These are phyloP conservation scores for Aaosphaeria arxii DNA, from an alignment of 2,329 filamentous ascomycete species.

Conservation along the genomic window DNA sequence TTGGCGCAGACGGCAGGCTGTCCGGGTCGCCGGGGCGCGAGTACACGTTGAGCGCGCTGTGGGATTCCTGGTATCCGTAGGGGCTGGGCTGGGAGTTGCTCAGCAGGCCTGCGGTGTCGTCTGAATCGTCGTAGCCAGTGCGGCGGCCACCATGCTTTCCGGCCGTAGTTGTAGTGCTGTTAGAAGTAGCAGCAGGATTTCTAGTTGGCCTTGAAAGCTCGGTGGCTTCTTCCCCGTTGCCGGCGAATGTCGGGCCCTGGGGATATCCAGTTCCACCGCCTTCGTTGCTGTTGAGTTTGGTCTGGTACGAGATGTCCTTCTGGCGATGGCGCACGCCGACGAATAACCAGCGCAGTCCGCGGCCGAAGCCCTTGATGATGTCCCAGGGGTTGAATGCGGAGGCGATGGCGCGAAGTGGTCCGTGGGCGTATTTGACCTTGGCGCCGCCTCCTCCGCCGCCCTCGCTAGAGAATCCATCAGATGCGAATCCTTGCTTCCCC, in stretches of 20 bases:
- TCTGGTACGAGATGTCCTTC: slow-evolving; percentile 41
- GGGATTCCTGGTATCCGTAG: slow-evolving; percentile 12
- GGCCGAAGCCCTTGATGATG: slow-evolving; percentile 73
- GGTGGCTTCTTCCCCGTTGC: slow-evolving; percentile 16
- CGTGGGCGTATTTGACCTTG: slow-evolving; percentile 55
- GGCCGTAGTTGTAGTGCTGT: neutral
- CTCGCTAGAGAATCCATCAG: slow-evolving; percentile 16
- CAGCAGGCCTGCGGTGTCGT: slow-evolving; percentile 21
- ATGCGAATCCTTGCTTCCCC: slow-evolving; percentile 10
- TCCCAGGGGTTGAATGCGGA: slow-evolving; percentile 82
- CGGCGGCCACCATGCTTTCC: slow-evolving; percentile 5
- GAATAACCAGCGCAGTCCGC: slow-evolving; percentile 77
- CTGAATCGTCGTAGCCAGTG: slow-evolving; percentile 23
- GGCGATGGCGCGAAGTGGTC: slow-evolving; percentile 61
- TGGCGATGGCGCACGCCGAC: slow-evolving; percentile 64
- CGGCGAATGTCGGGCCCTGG: slow-evolving; percentile 20
- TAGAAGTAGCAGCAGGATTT: neutral
- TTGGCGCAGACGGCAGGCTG: slow-evolving; percentile 17
- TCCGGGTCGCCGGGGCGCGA: slow-evolving; percentile 15
- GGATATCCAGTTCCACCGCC: slow-evolving; percentile 12
- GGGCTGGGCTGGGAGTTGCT: slow-evolving; percentile 23
- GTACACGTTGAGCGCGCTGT: slow-evolving; percentile 8
- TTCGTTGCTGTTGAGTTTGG: slow-evolving; percentile 22
- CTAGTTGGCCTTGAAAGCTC: slow-evolving; percentile 8
- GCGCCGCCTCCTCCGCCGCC: slow-evolving; percentile 9